These are phyloP conservation scores for Alternaria sp. DNA, from an alignment of 2,329 filamentous ascomycete species.

Conservation along the genomic window DNA sequence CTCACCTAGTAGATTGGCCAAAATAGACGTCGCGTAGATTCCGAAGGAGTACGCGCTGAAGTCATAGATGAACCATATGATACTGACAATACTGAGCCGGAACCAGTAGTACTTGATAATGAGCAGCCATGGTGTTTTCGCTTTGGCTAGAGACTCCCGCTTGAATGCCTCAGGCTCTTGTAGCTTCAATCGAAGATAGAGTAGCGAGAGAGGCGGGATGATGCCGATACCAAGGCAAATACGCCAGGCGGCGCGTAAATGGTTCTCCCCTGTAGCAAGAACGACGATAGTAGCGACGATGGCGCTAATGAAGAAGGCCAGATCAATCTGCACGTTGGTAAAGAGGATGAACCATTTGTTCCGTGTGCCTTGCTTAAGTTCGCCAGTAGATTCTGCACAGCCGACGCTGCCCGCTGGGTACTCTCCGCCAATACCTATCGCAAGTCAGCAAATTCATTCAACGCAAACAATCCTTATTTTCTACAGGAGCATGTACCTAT, in stretches of 20 bases:
- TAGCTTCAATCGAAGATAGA: constrained; percentile 66
- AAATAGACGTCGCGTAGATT: constrained; percentile 82
- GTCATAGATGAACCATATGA: constrained; percentile 66
- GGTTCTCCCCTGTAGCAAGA: constrained; percentile 62
- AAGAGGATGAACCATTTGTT: constrained; percentile 86
- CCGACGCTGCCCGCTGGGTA: constrained; percentile 86
- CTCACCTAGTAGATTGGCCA: constrained; percentile 69
- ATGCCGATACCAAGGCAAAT: constrained; percentile 70
- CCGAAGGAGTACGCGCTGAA: constrained; percentile 86
- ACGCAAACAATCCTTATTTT: neutral
- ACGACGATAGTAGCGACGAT: constrained; percentile 76
- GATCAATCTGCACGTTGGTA: constrained; percentile 87
- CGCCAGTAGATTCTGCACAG: constrained; percentile 82
- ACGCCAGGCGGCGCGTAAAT: constrained; percentile 81
- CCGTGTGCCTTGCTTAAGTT: constrained; percentile 80
- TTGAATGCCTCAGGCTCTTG: constrained; percentile 64
- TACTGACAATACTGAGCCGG: constrained; percentile 61
- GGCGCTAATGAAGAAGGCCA: constrained; percentile 81
- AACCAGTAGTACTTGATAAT: constrained; percentile 65
- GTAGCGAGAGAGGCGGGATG: constrained; percentile 61
- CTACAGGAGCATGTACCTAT: constrained; percentile 47
- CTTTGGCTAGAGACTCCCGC: constrained; percentile 58
- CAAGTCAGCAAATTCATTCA: constrained; percentile 9
- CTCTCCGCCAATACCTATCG: constrained; percentile 74
- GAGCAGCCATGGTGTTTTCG: constrained; percentile 52